These are phyloP conservation scores for Chaetomiaceae sp. DNA, from an alignment of 2,329 filamentous ascomycete genomes.

Conservation along the genomic window DNA sequence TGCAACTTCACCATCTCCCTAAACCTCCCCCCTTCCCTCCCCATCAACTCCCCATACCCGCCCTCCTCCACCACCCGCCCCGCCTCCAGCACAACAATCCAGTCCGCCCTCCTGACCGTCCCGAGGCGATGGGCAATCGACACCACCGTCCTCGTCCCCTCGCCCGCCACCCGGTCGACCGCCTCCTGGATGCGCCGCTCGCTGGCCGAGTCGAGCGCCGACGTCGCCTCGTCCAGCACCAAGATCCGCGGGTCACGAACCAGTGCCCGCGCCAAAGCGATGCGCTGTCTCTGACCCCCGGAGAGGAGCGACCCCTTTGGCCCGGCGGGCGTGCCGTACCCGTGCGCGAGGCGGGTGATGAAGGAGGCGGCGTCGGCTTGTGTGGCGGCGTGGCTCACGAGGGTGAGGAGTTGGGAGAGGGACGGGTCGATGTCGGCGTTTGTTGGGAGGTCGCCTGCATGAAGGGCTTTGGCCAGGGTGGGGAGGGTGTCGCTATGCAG, in stretches of 20 bases:
- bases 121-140: slow-evolving; percentile 53
- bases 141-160: slow-evolving; percentile 48
- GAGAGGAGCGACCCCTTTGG: slow-evolving; percentile 48
- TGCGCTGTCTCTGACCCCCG: slow-evolving; percentile 55
- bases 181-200: slow-evolving; percentile 49
- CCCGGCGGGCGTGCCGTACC: slow-evolving; percentile 49
- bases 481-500: slow-evolving; percentile 45
- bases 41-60: slow-evolving; percentile 50
- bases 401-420: slow-evolving; percentile 40
- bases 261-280: slow-evolving; percentile 53
- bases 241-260: slow-evolving; percentile 52
- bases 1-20: slow-evolving; percentile 36
- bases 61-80: slow-evolving; percentile 53
- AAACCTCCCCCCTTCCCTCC: slow-evolving; percentile 21
- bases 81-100: slow-evolving; percentile 53
- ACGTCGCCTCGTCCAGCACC: slow-evolving; percentile 57
- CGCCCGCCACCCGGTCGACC: slow-evolving; percentile 36
- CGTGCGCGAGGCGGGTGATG: slow-evolving; percentile 47
- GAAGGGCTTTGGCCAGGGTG: slow-evolving; percentile 45
- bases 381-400: slow-evolving; percentile 43
- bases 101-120: slow-evolving; percentile 50
- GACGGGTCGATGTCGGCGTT: slow-evolving; percentile 45
- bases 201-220: slow-evolving; percentile 52
- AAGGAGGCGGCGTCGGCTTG: slow-evolving; percentile 53
- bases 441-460: slow-evolving; percentile 36